These are phyloP conservation scores for Candida freyschussii DNA, from an alignment of 1,139 yeast genomes.

Conservation along the genomic window DNA sequence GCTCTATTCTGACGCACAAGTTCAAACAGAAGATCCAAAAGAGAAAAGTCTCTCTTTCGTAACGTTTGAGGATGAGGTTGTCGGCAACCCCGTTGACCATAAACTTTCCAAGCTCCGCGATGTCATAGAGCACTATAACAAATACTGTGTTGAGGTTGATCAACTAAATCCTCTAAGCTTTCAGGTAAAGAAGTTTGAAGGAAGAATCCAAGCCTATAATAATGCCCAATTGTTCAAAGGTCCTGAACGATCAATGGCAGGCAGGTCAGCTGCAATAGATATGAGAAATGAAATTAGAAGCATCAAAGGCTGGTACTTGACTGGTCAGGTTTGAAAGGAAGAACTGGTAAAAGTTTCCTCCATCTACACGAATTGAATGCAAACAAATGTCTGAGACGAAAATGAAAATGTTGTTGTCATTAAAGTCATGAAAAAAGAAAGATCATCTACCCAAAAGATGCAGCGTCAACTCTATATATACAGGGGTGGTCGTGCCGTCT, in stretches of 20 bases:
- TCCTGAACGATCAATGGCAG: slow-evolving; percentile 21
- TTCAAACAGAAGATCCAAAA: slow-evolving; percentile 26
- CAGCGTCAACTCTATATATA: too few species aligned
- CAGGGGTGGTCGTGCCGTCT: neutral
- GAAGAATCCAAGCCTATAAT: slow-evolving; percentile 24
- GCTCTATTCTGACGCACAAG: slow-evolving; percentile 37
- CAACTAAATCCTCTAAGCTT: slow-evolving; percentile 34
- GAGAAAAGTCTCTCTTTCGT: slow-evolving; percentile 7
- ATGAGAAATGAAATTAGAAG: slow-evolving; percentile 27
- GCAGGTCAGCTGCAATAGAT: slow-evolving; percentile 16
- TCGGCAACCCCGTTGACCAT: slow-evolving; percentile 4
- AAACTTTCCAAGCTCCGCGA: slow-evolving; percentile 8
- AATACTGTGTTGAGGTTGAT: slow-evolving; percentile 21
- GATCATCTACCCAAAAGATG: too few species aligned
- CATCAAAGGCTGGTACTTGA: slow-evolving; percentile 32
- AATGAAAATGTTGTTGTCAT: too few species aligned
- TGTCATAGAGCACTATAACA: slow-evolving; percentile 23
- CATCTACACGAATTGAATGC: too few species aligned
- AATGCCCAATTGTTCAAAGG: slow-evolving; percentile 35
- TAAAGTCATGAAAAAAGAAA: too few species aligned
- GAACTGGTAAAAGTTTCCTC: too few species aligned
- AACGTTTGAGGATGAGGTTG: slow-evolving; percentile 4
- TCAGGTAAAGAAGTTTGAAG: slow-evolving; percentile 37
- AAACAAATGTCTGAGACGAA: too few species aligned
- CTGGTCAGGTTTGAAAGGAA: slow-evolving; percentile 32